Evolutionary conservation across 1,284 basidiomycete genomes (phyloP), one percentile per base, ranked within the genome.

Genomic region (Anthracocystis panici-leucophaei): DNA sequence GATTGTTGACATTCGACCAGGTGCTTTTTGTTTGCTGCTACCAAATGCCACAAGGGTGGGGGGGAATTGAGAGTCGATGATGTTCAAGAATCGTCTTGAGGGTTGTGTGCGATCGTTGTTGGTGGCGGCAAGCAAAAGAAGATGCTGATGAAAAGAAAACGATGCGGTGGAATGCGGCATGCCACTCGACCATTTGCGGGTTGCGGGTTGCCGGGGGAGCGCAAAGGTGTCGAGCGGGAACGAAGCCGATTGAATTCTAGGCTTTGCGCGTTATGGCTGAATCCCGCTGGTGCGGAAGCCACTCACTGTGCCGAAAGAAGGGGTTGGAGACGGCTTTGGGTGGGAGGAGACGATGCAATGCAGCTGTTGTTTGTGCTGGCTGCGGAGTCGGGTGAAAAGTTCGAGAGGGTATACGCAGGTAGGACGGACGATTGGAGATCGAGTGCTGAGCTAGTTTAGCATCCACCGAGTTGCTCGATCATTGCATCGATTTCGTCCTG

Each of bases 401-500:
- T 46, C 44, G 31, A 11, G 23, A 18, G 27, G 68, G 68, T 71
- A 71, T 71, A 61, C 29, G 54, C 35, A 50, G 23, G 16, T 27
- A 23, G 48, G 35, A 7, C n/a, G 44, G 29, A 23, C 18, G 41
- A 25, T 40, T 21, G 20, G 5, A n/a, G 20, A 25, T 46, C 54
- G 42, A 56, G 16, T 6, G 3, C 33, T 27, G 31, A n/a, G n/a
- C 42, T 21, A 25, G 25, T 25, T 58, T 59, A 75, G 68, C 69
- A 68, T 42, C 79, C 82, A 27, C 80, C 80, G 42, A 82, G 70
- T 70, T 85, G 82, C 77, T 84, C 83, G 49, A 84, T 81, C 82
- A 84, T 83, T 18, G 82, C 83, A 57, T 84, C 83, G 51, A 84
- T 84, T 57, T 84, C 81, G 63, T 84, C 82, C 40, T 80, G 77